Evolutionary conservation across 2,329 filamentous ascomycete species (phyloP), one percentile per base, ranked within the genome.

Genomic region (Beauveria scarabaeidicola): DNA sequence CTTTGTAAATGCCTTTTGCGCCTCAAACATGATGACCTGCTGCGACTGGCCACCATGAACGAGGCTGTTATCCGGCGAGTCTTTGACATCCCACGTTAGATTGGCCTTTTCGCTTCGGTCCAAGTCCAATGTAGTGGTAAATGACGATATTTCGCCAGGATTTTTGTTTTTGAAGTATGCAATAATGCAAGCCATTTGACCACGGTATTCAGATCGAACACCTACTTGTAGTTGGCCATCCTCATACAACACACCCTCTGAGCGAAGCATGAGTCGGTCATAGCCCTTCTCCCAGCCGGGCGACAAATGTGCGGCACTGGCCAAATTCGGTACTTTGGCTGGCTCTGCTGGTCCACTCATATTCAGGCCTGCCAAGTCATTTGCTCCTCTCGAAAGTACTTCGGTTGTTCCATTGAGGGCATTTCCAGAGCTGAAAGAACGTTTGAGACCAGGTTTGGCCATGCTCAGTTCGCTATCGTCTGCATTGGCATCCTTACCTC

Each of bases 81-180:
- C 87, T 74, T 96, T 97, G 62, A 91, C 85, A 69, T 97, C 94
- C 74, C 91, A 88, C 41, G 90, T 90, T 58, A 99, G 74, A 43
- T 83, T 85, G 36, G 73, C 73, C 72, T 84, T 86, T 62, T 87
- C 85, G 58, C 74, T 75, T 59, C 82, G 79, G 59, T 91, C 87
- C 64, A 96, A 86, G 70, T 97, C 92, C 52, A 97, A 77, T 0
- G 93, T 95, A 1, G 94, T 97, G 0, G 94, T 97, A 70, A 99
- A 96, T 0, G 92, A 96, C 58, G 86, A 89, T 67, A 99, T 88
- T 0, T 88, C 77, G 41, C 89, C 87, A 0, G 90, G 86, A 1
- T 91, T 91, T 76, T 96, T 96, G 79, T 99, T 99, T 62, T 87
- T 89, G 72, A 97, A 96, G 74, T 97, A 99, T 55, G 96, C 77